Evolutionary conservation across 306 rosid genomes (phyloP).

Genomic region (Rubus parviflorus): DNA sequence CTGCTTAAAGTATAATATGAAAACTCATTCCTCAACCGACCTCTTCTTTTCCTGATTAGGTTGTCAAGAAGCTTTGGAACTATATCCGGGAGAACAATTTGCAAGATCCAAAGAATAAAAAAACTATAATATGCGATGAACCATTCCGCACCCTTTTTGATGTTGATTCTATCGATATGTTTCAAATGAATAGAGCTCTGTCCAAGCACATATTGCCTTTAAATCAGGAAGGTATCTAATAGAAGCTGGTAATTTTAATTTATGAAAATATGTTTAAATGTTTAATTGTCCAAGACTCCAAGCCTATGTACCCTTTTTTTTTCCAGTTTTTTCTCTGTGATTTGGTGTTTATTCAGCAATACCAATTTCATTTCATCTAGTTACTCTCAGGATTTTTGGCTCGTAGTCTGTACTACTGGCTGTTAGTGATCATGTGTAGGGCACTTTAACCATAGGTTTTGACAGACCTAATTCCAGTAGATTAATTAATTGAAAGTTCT

Average conservation of each 20-base stretch:
- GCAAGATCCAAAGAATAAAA: conserved; percentile 40
- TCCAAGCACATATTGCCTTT: conserved; percentile 39
- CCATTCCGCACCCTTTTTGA: conserved; percentile 29
- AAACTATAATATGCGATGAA: conserved; percentile 35
- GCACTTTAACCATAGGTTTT: neutral
- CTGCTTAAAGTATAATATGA: neutral
- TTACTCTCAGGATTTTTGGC: neutral
- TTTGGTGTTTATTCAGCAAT: neutral
- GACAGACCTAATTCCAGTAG: neutral
- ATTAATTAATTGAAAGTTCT: neutral
- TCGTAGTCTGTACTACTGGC: neutral
- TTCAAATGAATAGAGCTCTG: conserved; percentile 45
- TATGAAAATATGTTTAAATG: neutral
- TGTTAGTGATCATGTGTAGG: neutral
- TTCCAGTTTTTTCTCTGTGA: neutral
- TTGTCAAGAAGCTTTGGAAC: conserved; percentile 44
- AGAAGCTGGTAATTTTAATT: neutral
- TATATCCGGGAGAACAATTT: conserved; percentile 36
- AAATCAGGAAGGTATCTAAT: conserved; percentile 15
- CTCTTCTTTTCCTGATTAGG: conserved; percentile 27
- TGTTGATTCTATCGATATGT: conserved; percentile 38
- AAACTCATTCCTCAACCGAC: neutral
- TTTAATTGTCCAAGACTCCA: neutral
- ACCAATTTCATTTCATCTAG: neutral
- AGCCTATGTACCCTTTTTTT: neutral